These are phyloP conservation scores for Camptophora hylomeconis DNA, from an alignment of 2,329 filamentous ascomycete species.

Conservation along the genomic window DNA sequence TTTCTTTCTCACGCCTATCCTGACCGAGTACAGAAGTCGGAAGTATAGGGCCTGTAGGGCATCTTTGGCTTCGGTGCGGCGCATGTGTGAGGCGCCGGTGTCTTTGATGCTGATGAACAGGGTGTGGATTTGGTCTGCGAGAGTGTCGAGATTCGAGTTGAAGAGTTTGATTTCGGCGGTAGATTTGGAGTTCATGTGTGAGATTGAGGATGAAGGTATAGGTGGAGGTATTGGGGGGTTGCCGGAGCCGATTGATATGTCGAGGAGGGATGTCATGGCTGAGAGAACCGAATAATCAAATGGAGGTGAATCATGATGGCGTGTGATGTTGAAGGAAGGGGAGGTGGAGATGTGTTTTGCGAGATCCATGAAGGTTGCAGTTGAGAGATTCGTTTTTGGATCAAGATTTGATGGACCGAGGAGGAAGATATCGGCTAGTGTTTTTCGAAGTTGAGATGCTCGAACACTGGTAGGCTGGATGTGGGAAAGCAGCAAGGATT, in stretches of 20 bases:
- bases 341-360: slow-evolving; percentile 11
- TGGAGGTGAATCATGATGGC: slow-evolving; percentile 5
- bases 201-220: slow-evolving; percentile 9
- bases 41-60: slow-evolving; percentile 61
- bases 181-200: slow-evolving; percentile 18
- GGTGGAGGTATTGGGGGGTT: slow-evolving; percentile 17
- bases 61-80: slow-evolving; percentile 64
- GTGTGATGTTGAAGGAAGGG: slow-evolving; percentile 12
- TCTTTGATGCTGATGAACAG: slow-evolving; percentile 55
- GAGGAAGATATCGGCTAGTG: slow-evolving; percentile 22
- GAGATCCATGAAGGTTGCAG: slow-evolving; percentile 8
- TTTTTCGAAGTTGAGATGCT: slow-evolving; percentile 27
- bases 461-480: slow-evolving; percentile 25
- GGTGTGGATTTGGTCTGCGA: slow-evolving; percentile 46
- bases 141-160: slow-evolving; percentile 56
- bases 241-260: slow-evolving; percentile 61
- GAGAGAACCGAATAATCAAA: slow-evolving; percentile 55
- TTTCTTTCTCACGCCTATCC: slow-evolving; percentile 47
- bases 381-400: background rate
- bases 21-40: slow-evolving; percentile 56
- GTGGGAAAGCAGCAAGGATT: slow-evolving; percentile 27
- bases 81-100: slow-evolving; percentile 57
- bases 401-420: slow-evolving; percentile 6
- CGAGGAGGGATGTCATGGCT: slow-evolving; percentile 54
- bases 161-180: slow-evolving; percentile 38